Base-by-base conservation (phyloP, 768 basidiomycete genomes). In the Russula earlei region DNA sequence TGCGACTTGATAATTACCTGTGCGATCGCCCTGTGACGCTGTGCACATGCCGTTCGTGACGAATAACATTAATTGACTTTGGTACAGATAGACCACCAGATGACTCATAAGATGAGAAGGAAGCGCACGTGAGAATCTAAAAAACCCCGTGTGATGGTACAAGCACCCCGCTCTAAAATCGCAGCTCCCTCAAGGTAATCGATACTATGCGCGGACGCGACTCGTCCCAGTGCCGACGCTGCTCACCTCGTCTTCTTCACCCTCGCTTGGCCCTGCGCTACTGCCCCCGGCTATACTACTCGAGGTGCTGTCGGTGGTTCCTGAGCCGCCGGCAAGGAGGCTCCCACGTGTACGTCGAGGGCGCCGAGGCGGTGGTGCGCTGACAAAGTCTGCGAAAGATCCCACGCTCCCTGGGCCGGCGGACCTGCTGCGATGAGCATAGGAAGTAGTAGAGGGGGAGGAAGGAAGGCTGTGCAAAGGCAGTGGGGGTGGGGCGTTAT, bases 361-460 rank as follows among this genome's bases (percentile, higher is more conserved):
- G 34, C 44, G 50, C 64, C 67, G 38, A 62, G 74, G 6, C 36
- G 61, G 58, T 33, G 83, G 82, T 0, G 79, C 79, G 62, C 74
- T 77, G 49, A 83, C 77, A 64, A 85, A 83, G 65, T 86, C 83
- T 7, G 81, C 75, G 66, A 85, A 77, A 64, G 61, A 55, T 20
- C 61, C 57, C 6, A 49, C 10, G 24, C 56, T 58, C 25, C 77
- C 78, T 6, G 82, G 72, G 33, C 78, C 67, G 2, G 31, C 38
- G 10, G 27, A 19, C 20, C 53, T 27, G 77, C 78, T 63, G 66
- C n/a, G 68, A 46, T 66, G 56, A 46, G 49, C 12, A 27, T 61
- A 33, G 19, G 52, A 50, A 47, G 53, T 7, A 53, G 52, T 24
- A 19, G 60, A 27, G 17, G 61, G 55, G 6, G 62, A 51, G 6